Base-by-base conservation (phyloP, 768 basidiomycete genomes). In the Royoungia palumana region DNA sequence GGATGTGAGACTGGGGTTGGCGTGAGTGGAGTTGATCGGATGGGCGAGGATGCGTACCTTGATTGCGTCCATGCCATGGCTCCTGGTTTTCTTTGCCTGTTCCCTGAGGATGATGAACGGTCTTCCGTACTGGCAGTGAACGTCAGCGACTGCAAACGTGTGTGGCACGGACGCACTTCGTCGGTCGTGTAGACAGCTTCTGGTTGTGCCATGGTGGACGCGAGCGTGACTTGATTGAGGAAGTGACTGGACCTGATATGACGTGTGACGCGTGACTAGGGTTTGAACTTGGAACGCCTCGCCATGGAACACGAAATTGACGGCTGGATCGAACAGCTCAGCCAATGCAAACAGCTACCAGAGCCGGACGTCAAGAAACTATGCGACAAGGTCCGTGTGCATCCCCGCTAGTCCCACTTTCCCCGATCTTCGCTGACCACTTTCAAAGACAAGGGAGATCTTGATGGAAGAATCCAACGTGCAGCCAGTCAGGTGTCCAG, bases 381-480 rank as follows among this genome's bases (percentile, higher is more conserved):
- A 56, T 99, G 96, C 77, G 95, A 98, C 81, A 98, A 96, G 90
- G 96, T 94, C 32, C 41, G 55, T 49, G 8, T 21, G 21, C 21
- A 27, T n/a, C n/a, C n/a, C n/a, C n/a, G n/a, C n/a, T n/a, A n/a
- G n/a, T n/a, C 22, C 34, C 24, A 3, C 42, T 52, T 49, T 57
- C 50, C 54, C 11, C 51, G 52, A 50, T 64, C 54, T 36, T 41
- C 43, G 19, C 53, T 61, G 27, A 55, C 60, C 41, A 56, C 39
- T 47, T 55, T 6, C 56, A 46, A 66, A 99, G 96, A 94, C 96
- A 46, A 81, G 95, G 65, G 96, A 98, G 74, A 95, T 99, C 59
- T 71, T 99, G 69, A 94, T 96, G 88, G 95, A 96, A 64, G 96
- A 99, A 75, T 94, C 91, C 27, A 99, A 99, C 68, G 96, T 99